Conservation (phyloP, 352 stramenopile species). For the Elongisporangium anandrum region DNA sequence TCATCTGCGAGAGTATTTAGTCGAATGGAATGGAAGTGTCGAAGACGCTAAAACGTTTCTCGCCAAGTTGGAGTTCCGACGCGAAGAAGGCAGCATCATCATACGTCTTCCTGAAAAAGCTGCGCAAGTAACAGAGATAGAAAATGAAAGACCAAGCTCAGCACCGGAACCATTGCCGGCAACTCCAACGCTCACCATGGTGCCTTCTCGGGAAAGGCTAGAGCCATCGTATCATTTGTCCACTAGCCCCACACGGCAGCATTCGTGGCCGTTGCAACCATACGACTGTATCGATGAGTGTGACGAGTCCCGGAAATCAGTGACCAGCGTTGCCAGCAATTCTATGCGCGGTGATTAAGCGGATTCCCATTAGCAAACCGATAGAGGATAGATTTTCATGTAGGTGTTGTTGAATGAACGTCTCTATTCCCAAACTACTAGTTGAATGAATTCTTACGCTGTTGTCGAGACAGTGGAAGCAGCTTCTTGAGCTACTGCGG, state of each 20-base stretch:
- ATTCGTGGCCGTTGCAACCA: neutral
- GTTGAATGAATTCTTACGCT: neutral
- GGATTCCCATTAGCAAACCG: neutral
- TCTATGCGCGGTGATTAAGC: neutral
- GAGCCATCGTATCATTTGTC: neutral
- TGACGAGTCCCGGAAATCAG: neutral
- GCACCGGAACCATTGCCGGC: neutral
- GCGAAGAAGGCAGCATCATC: slow-evolving; percentile 56
- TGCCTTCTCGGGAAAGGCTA: neutral
- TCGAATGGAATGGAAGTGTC: slow-evolving; percentile 28
- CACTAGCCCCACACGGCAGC: neutral
- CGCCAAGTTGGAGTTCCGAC: slow-evolving; percentile 50
- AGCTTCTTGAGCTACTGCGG: neutral
- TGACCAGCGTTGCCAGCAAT: neutral
- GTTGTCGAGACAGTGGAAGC: neutral
- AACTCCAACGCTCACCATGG: neutral
- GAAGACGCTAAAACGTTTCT: slow-evolving; percentile 40
- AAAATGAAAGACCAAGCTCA: neutral
- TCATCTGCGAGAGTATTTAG: slow-evolving; percentile 46
- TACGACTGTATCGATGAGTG: neutral
- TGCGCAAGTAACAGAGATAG: neutral
- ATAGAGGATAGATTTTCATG: neutral
- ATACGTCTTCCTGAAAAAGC: slow-evolving; percentile 59
- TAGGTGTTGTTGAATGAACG: neutral
- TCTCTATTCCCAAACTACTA: neutral